Evolutionary conservation across 2,329 filamentous ascomycete species (phyloP), one percentile per base, ranked within the genome.

Genomic region (Botryotinia globosa): DNA sequence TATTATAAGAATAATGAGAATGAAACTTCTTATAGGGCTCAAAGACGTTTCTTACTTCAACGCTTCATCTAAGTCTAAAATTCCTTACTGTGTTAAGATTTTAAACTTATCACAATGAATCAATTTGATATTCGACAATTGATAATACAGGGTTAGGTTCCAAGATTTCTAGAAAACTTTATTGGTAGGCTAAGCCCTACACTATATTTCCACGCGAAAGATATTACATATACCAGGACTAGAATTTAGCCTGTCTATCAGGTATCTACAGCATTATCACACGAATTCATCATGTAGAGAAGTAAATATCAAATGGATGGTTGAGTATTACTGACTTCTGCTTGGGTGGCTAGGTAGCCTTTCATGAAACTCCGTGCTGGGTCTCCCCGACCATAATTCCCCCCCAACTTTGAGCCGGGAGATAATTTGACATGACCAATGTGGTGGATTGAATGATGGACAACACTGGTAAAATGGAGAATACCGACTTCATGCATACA

Each of bases 151-250:
- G 58, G 58, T 61, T 61, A 39, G 37, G 37, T 12, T 61, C 34
- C 58, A 61, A 61, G 25, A 16, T 39, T 62, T 42, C 14, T n/a
- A 62, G 37, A 37, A 61, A 61, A 62, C 32, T 62, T 39, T 39
- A 42, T 62, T n/a, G 59, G 59, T 62, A 39, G 59, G 25, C 59
- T 62, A 62, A 62, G 59, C 59, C 59, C 59, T 62, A 62, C 22
- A 62, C 67, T 44, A 25, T 44, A 25, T 61, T 69, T 45, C 16
- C 25, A 69, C n/a, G n/a, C 20, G n/a, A 37, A 39, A 66, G 51
- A 66, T 39, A 34, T 20, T 5, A n/a, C n/a, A n/a, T n/a, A 37
- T 42, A 32, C 14, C 51, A 29, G 51, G 51, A 54, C 51, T 9
- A n/a, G 34, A 39, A 39, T 34, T 62, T 18, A 37, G 34, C 18